phyloP scores from a whole-genome alignment of 306 rosid species.

The Sesbania bispinosa region DNA sequence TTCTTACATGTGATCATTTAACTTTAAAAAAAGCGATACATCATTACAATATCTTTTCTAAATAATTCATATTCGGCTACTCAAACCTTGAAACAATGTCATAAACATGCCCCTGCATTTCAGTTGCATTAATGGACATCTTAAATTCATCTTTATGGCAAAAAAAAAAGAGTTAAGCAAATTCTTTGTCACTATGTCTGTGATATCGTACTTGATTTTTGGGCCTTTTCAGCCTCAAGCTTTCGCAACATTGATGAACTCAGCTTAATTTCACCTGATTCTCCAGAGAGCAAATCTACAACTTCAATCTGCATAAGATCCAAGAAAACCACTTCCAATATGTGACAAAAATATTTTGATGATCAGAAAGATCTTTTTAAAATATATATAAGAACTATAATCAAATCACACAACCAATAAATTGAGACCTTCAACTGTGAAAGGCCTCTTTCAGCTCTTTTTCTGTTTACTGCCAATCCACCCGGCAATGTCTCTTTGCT shows the following conservation, averaged over 20 bases:
- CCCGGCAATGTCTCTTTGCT: constrained; percentile 96
- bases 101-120: not conserved
- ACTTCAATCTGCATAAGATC: too few relatives aligned
- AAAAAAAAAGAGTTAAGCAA: not conserved
- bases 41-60: not conserved
- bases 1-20: not conserved
- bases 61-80: not conserved
- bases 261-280: constrained; percentile 59
- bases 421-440: constrained; percentile 73
- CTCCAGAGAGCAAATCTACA: constrained; percentile 40
- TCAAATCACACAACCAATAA: not conserved
- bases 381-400: not conserved
- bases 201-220: constrained; percentile 24
- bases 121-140: not conserved
- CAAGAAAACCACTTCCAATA: not conserved
- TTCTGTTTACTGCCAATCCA: constrained; percentile 83
- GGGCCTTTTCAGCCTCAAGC: constrained; percentile 69
- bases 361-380: not conserved
- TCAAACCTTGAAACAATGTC: not conserved
- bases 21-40: not conserved
- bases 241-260: constrained; percentile 73
- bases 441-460: constrained; percentile 73
- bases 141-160: not conserved
- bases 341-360: not conserved
- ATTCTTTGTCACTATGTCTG: constrained; percentile 3